Percentiles rank a stretch among this genome's conserved stretches.
These are phyloP conservation scores for Coprinellus micaceus DNA, from an alignment of 768 basidiomycete species.

Conservation along the genomic window DNA sequence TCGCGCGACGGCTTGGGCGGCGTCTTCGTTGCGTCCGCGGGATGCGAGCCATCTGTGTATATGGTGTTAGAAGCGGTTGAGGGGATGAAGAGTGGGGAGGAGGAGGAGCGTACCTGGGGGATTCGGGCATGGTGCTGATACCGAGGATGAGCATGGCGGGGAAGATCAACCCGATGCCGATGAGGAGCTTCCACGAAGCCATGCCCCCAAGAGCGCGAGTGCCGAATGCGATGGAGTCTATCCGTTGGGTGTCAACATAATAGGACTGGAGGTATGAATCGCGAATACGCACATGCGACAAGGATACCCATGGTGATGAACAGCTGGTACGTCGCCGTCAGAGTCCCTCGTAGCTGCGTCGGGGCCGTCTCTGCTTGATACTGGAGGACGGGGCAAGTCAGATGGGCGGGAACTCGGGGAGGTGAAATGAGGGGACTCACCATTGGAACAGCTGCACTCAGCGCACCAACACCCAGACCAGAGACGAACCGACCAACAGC, in stretches of 20 bases:
- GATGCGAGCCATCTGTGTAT: constrained; percentile 51
- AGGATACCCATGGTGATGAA: constrained; percentile 60
- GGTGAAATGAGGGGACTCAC: constrained; percentile 21
- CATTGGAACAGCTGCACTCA: constrained; percentile 67
- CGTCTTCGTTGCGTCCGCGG: constrained; percentile 44
- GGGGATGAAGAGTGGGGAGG: neutral
- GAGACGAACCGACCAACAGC: constrained; percentile 62
- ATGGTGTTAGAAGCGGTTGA: constrained; percentile 1
- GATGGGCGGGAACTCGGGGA: neutral
- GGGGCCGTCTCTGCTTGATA: constrained; percentile 76
- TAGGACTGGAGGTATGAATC: neutral
- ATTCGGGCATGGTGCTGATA: constrained; percentile 70
- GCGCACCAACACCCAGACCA: constrained; percentile 65
- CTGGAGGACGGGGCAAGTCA: constrained; percentile 18
- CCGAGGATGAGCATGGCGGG: constrained; percentile 57
- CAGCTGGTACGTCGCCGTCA: constrained; percentile 59
- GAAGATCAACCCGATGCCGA: constrained; percentile 62
- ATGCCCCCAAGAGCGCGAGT: constrained; percentile 45
- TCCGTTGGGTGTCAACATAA: neutral
- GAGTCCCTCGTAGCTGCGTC: constrained; percentile 63
- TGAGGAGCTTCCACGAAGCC: constrained; percentile 59
- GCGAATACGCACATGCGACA: neutral
- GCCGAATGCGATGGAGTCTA: constrained; percentile 68
- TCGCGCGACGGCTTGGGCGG: constrained; percentile 43
- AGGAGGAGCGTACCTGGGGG: constrained; percentile 37